Evolutionary conservation across 139 green algal species (phyloP), one percentile per base, ranked within the genome.

Genomic region (Mesostigma viride): DNA sequence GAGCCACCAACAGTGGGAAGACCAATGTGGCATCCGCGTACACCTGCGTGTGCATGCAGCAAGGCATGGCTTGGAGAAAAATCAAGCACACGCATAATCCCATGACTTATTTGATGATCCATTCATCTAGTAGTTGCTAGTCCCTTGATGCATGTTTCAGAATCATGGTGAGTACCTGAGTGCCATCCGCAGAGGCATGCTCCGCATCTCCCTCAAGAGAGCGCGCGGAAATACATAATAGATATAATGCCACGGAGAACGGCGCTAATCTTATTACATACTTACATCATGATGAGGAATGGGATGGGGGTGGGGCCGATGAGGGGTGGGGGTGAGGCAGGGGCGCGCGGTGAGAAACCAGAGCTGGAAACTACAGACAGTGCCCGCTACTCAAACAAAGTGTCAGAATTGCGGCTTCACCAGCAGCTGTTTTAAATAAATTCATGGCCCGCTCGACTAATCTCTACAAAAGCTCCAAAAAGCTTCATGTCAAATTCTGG

Each of bases 1-100:
- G 89, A 0, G 82, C 88, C 27, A 99, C 74, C 4, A 98, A 65
- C 20, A 99, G 79, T 1, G 93, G 93, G 72, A 99, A 93, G 14
- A 94, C 69, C 31, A 99, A 91, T 46, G 82, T 94, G 6, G 92
- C 94, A 61, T 98, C 93, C 0, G 81, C 89, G 72, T 81, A 86
- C 14, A 97, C 87, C 70, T 76, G 70, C 32, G n/a, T 5, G 28
- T 6, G 40, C 45, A 24, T 2, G 22, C n/a, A 57, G 27, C 22
- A 62, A 56, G 45, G 22, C 22, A 56, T 56, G 45, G 22, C 45
- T 28, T 22, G 20, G 20, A 28, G 45, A 22, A 22, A 56, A 28
- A 56, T 56, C 22, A 56, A n/a, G n/a, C n/a, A n/a, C n/a, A n/a
- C n/a, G n/a, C n/a, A n/a, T n/a, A n/a, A n/a, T n/a, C n/a, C n/a